Percentiles rank a stretch among this genome's conserved stretches.
Conservation (phyloP, 2,329 filamentous ascomycete species). For the Aureobasidium zeae region DNA sequence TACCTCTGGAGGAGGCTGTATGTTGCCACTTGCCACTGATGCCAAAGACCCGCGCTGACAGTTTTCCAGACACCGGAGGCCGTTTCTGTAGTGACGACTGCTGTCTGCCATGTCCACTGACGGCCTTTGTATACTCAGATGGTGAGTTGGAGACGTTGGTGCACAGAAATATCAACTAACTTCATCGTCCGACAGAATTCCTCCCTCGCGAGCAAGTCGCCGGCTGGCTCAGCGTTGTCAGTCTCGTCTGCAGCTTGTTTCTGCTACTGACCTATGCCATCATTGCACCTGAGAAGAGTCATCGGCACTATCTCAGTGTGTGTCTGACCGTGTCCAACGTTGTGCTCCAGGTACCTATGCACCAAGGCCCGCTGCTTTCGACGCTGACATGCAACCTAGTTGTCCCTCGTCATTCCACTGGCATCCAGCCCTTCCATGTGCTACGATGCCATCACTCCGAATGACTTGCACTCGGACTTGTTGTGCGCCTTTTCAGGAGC, state of each 20-base stretch:
- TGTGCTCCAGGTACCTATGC: constrained; percentile 61
- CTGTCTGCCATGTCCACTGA: constrained; percentile 76
- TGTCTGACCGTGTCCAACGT: constrained; percentile 62
- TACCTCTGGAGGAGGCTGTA: constrained; percentile 16
- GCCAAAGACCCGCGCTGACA: background rate
- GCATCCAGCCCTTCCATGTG: constrained; percentile 64
- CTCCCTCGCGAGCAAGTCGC: constrained; percentile 47
- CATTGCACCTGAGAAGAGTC: constrained; percentile 75
- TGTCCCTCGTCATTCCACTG: constrained; percentile 75
- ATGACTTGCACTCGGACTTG: constrained; percentile 66
- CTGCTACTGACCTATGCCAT: constrained; percentile 66
- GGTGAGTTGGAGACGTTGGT: constrained; percentile 27
- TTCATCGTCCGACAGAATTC: constrained; percentile 16
- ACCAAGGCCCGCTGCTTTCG: background rate
- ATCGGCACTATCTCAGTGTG: constrained; percentile 77
- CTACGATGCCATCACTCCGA: constrained; percentile 71
- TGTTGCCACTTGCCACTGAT: background rate
- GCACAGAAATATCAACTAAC: background rate
- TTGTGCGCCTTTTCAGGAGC: constrained; percentile 73
- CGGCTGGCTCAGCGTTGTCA: constrained; percentile 68
- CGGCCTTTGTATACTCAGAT: constrained; percentile 58
- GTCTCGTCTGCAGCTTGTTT: constrained; percentile 60
- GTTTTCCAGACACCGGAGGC: constrained; percentile 35
- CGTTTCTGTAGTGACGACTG: constrained; percentile 54
- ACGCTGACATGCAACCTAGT: constrained; percentile 34